Percentiles rank a stretch among this genome's conserved stretches.
These are phyloP conservation scores for Panicum miliaceum DNA, from an alignment of 176 grass and related monocot species.

Conservation along the genomic window DNA sequence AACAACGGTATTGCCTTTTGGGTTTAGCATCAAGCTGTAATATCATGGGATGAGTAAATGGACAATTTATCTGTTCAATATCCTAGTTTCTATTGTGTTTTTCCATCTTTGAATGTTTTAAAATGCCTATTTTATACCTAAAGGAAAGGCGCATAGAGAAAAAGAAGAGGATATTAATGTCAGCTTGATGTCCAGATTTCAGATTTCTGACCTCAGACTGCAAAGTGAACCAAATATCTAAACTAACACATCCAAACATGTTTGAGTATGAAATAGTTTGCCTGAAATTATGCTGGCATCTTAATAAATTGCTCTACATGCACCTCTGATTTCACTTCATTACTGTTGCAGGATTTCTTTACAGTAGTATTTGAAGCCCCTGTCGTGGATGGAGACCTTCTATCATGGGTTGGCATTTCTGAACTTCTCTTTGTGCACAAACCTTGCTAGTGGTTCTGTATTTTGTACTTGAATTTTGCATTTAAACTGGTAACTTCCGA, in stretches of 20 bases:
- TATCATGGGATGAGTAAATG: not conserved
- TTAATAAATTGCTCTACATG: not conserved
- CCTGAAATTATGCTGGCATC: not conserved
- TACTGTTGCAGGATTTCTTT: constrained; percentile 65
- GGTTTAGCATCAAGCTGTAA: not conserved
- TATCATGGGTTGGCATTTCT: constrained; percentile 63
- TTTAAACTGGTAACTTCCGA: not conserved
- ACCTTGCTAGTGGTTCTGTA: not conserved
- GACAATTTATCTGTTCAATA: not conserved
- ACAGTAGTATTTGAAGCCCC: constrained; percentile 54
- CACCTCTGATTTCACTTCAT: not conserved
- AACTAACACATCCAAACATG: not conserved
- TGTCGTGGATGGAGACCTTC: constrained; percentile 71
- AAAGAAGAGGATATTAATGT: not conserved
- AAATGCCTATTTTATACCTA: not conserved
- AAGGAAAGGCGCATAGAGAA: not conserved
- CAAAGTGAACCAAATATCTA: not conserved
- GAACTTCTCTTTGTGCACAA: not conserved
- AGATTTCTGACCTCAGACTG: not conserved
- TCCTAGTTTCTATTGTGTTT: not conserved
- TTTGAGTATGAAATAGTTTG: not conserved
- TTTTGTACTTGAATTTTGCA: not conserved
- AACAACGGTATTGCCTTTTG: not conserved
- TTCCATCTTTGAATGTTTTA: not conserved
- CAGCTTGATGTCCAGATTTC: not conserved